phyloP scores from a whole-genome alignment of 2,329 filamentous ascomycete genomes.

The Coniochaeta hoffmannii region DNA sequence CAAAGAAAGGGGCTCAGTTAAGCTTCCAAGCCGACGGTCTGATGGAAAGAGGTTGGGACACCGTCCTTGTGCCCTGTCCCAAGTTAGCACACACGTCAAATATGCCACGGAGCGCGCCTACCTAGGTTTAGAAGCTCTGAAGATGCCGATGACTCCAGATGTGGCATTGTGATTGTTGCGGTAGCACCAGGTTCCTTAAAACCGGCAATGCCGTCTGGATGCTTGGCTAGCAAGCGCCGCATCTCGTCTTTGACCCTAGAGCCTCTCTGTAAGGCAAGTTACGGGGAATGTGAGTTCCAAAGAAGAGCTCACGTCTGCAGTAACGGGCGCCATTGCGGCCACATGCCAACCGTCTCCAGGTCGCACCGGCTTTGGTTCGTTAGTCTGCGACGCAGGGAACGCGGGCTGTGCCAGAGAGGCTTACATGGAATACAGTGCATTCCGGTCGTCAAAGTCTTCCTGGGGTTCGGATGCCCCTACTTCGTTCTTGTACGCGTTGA shows the following conservation, averaged over 20 bases:
- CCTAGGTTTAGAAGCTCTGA: not conserved
- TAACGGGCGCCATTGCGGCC: not conserved
- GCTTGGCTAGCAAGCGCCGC: not conserved
- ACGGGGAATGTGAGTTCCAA: not conserved
- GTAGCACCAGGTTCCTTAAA: not conserved
- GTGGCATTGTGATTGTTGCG: not conserved
- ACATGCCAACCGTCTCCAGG: slow-evolving; percentile 1
- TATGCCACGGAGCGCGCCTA: not conserved
- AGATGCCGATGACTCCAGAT: not conserved
- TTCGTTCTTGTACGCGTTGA: slow-evolving; percentile 2
- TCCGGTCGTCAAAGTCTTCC: slow-evolving; percentile 2
- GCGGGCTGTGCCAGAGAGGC: too few relatives aligned
- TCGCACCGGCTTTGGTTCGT: not conserved
- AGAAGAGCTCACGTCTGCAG: not conserved
- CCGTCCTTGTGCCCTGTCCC: not conserved
- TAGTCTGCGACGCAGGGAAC: not conserved
- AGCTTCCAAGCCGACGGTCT: not conserved
- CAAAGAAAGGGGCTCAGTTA: not conserved
- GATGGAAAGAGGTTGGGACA: not conserved
- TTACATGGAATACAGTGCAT: slow-evolving; percentile 2
- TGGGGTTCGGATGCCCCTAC: slow-evolving; percentile 1
- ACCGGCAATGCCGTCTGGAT: slow-evolving; percentile 1
- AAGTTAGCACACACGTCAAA: slow-evolving; percentile 6
- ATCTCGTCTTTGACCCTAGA: slow-evolving; percentile 2
- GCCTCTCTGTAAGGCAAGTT: not conserved